Evolutionary conservation across 2,329 filamentous ascomycete genomes (phyloP).

Genomic region (Fusarium subtropicale): DNA sequence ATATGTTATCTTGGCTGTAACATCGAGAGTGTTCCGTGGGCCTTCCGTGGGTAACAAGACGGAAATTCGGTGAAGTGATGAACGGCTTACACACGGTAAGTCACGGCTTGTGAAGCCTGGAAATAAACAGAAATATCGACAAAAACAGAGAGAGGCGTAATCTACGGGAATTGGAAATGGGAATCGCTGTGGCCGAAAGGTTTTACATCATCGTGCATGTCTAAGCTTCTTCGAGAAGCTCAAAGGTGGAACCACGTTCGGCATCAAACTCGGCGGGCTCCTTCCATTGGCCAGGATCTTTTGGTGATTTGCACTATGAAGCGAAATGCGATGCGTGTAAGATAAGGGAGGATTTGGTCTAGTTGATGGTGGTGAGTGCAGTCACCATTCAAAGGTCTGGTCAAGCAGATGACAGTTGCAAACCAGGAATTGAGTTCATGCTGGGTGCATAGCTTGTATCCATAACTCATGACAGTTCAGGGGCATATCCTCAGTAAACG

Average conservation of each 20-base stretch:
- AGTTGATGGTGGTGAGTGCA: slow-evolving; percentile 2
- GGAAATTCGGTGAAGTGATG: background rate
- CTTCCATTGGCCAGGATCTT: slow-evolving; percentile 16
- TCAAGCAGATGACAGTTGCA: background rate
- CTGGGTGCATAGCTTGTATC: background rate
- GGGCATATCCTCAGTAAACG: slow-evolving; percentile 15
- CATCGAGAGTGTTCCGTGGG: slow-evolving; percentile 25
- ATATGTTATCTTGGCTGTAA: slow-evolving; percentile 9
- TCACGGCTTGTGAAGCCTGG: slow-evolving; percentile 8
- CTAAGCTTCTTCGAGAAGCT: slow-evolving; percentile 27
- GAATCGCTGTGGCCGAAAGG: slow-evolving; percentile 31
- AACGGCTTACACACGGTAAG: slow-evolving; percentile 39
- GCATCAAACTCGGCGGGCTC: slow-evolving; percentile 35
- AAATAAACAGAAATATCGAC: background rate
- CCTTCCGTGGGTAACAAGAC: slow-evolving; percentile 15
- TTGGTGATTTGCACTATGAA: slow-evolving; percentile 6
- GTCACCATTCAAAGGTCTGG: background rate
- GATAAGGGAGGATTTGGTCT: slow-evolving; percentile 3
- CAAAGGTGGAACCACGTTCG: slow-evolving; percentile 12
- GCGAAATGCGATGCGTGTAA: slow-evolving; percentile 7
- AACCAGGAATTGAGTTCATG: background rate
- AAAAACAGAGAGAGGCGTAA: background rate
- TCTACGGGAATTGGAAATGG: slow-evolving; percentile 1
- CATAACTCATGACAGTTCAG: slow-evolving; percentile 3
- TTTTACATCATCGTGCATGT: slow-evolving; percentile 46